These are phyloP conservation scores for Calonectria pauciramosa DNA, from an alignment of 2,329 filamentous ascomycete species.

Conservation along the genomic window DNA sequence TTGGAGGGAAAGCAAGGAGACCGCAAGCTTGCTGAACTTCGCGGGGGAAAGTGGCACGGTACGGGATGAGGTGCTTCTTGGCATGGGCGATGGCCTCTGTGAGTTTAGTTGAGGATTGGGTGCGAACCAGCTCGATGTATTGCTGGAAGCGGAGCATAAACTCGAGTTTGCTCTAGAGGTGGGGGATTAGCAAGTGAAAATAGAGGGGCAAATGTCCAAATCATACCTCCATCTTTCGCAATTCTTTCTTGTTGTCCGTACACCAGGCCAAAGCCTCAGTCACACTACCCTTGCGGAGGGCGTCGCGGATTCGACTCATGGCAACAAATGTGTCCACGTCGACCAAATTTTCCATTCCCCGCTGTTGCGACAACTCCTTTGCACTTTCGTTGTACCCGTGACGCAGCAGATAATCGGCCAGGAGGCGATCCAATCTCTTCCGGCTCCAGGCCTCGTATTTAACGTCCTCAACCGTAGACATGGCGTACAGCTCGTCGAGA, in stretches of 20 bases:
- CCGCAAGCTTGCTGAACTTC: slow-evolving; percentile 82
- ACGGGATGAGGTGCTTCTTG: slow-evolving; percentile 82
- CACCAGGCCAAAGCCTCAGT: slow-evolving; percentile 91
- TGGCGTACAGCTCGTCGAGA: slow-evolving; percentile 83
- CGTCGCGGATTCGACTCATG: slow-evolving; percentile 83
- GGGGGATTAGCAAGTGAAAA: slow-evolving; percentile 1
- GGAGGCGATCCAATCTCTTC: slow-evolving; percentile 81
- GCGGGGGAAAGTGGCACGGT: slow-evolving; percentile 75
- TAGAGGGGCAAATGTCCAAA: not conserved
- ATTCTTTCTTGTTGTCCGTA: slow-evolving; percentile 89
- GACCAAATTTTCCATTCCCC: slow-evolving; percentile 83
- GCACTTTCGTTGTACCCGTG: slow-evolving; percentile 87
- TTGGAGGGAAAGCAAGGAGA: slow-evolving; percentile 80
- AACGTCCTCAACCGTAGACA: slow-evolving; percentile 88
- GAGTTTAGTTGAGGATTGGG: slow-evolving; percentile 72
- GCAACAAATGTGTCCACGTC: slow-evolving; percentile 90
- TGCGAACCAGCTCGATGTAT: slow-evolving; percentile 90
- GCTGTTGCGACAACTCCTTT: slow-evolving; percentile 78
- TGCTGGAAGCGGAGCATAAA: slow-evolving; percentile 95
- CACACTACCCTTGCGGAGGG: slow-evolving; percentile 78
- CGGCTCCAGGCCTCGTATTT: slow-evolving; percentile 94
- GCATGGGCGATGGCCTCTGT: slow-evolving; percentile 86
- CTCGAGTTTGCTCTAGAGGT: slow-evolving; percentile 81
- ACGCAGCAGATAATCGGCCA: slow-evolving; percentile 93
- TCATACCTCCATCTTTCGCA: slow-evolving; percentile 86